Base-by-base conservation (phyloP, 176 grass and related monocot genomes). In the Canna indica region DNA sequence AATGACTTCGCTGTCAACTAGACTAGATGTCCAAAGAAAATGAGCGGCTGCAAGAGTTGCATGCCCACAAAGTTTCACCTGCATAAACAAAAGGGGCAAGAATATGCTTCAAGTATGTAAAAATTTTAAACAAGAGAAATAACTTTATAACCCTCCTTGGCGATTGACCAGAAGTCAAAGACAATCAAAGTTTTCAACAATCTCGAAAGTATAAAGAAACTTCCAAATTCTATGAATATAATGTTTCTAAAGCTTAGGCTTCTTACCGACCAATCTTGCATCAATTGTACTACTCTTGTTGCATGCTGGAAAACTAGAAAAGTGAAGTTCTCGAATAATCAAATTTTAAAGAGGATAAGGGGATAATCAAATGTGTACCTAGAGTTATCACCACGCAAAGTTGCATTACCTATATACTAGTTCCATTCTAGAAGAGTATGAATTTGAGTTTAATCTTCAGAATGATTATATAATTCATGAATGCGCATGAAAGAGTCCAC, bases 11-110 rank as follows among this genome's bases (percentile, higher is more conserved):
- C 63, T 36, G 56, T 84, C 61, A 18, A 76, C 59, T 3, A 87
- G 76, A 24, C 75, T 60, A 41, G 76, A 68, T 0, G 76, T 76
- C 59, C 86, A 76, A 64, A 95, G 83, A 72, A 84, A 90, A 71
- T 90, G 83, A 0, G 90, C 76, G 11, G 86, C 77, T 22, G 90
- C 90, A 73, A 95, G 58, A 67, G 90, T 95, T 36, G 50, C 90
- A 68, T 90, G 85, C 8, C 85, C 85, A 57, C 85, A 84, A 52
- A 88, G 74, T 52, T 77, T 36, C 36, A 88, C 56, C 85, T 84
- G 72, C 46, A 60, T 63, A 67, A 18, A 59, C 15, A 24, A 42
- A 22, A 12, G 24, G 30, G 25, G 10, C 47, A 14, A 73, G 10
- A 47, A 69, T 67, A 13, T n/a, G n/a, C n/a, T 24, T 31, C 36